Evolutionary conservation across 2,329 filamentous ascomycete species (phyloP), one percentile per base, ranked within the genome.

Genomic region (Saccharata proteae): DNA sequence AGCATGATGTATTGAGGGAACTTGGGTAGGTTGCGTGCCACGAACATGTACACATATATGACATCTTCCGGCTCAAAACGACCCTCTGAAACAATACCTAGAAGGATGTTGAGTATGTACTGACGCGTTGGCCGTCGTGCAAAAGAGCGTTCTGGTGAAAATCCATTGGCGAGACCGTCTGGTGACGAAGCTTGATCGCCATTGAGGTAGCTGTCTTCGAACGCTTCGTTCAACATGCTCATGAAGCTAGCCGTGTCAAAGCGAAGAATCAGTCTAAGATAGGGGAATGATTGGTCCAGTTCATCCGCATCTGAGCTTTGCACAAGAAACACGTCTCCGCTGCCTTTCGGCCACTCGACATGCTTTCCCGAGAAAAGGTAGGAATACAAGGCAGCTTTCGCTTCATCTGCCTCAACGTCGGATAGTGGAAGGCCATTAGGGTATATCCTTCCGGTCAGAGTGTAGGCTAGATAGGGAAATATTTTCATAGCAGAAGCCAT

Each of bases 21-120:
- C 53, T 98, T 98, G 3, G 92, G 83, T 29, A 98, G 61, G 50
- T 93, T 98, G 34, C 90, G 76, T 12, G 90, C 88, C 49, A 98
- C 80, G 49, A 98, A 98, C 85, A 98, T 98, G 56, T 98, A 85
- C 26, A 98, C 70, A 54, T 93, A 98, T 34, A 98, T 82, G 9
- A 81, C 86, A 48, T 96, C 85, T 38, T 80, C 74, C 0, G 76
- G 58, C 1, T 75, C 71, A 54, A 93, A 96, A 27, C 81, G 74
- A 4, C 69, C 64, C 1, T 74, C 61, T 29, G 77, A 80, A 83
- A 98, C 93, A 16, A 94, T 78, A 51, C 93, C 85, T 8, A 93
- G 67, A 36, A 98, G 61, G 35, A 94, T 92, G 27, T 82, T 88
- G 41, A 94, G 71, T 37, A 98, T 75, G 46, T 93, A 93, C 54